Percentiles rank a stretch among this genome's conserved stretches.
Conservation (phyloP, 2,329 filamentous ascomycete species). For the Colletotrichum eremochloae region DNA sequence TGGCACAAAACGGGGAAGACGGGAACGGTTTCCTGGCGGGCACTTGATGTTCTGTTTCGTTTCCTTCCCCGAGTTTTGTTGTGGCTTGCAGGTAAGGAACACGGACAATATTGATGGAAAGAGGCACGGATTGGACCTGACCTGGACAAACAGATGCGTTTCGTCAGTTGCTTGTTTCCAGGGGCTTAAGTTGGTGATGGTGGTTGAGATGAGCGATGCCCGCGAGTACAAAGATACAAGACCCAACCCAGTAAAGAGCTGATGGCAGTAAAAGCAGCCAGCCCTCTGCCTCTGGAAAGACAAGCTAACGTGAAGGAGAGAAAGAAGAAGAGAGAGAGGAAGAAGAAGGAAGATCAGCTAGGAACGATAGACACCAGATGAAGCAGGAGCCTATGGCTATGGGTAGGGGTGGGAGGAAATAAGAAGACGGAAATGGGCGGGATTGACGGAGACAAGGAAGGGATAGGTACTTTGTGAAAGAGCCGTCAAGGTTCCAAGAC, state of each 20-base stretch:
- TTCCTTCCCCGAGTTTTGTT: slow-evolving; percentile 26
- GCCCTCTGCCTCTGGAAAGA: slow-evolving; percentile 24
- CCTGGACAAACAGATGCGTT: slow-evolving; percentile 7
- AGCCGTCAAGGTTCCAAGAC: slow-evolving; percentile 1
- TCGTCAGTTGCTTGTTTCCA: slow-evolving; percentile 4
- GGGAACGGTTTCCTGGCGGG: slow-evolving; percentile 30
- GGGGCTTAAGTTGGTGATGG: slow-evolving; percentile 3
- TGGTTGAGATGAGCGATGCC: background rate
- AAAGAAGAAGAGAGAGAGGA: no score
- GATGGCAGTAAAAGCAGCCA: background rate
- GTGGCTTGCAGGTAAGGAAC: slow-evolving; percentile 2
- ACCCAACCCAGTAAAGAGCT: background rate
- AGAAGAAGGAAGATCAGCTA: background rate
- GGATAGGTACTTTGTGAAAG: no score
- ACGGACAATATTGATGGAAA: slow-evolving; percentile 5
- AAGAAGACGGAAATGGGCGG: background rate
- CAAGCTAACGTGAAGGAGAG: background rate
- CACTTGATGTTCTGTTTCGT: slow-evolving; percentile 23
- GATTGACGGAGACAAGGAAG: background rate
- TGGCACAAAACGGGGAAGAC: slow-evolving; percentile 26
- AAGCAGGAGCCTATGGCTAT: background rate
- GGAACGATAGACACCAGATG: background rate
- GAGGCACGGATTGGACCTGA: slow-evolving; percentile 13
- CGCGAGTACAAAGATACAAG: background rate
- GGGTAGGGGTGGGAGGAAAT: background rate